Conservation (phyloP, 2,329 filamentous ascomycete species). For the Venturia asperata region DNA sequence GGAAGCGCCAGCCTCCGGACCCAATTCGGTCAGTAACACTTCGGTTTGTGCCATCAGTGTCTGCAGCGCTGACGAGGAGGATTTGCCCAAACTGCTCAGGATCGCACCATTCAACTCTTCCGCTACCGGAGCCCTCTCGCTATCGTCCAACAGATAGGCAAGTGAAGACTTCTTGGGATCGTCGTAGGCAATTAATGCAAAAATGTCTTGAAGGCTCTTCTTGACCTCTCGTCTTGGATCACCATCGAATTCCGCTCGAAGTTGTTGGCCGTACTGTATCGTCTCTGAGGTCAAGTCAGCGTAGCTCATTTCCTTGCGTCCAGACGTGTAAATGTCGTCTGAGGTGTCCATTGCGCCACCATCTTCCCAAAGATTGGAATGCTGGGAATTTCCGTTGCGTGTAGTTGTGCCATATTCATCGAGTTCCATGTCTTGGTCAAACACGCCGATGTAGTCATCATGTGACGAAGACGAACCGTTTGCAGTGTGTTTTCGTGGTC, state of each 20-base stretch:
- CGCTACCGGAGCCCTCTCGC: constrained; percentile 69
- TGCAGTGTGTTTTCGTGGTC: constrained; percentile 28
- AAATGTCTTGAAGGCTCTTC: constrained; percentile 73
- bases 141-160: constrained; percentile 68
- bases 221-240: constrained; percentile 64
- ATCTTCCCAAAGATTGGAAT: constrained; percentile 27
- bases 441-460: constrained; percentile 30
- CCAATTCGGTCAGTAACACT: constrained; percentile 74
- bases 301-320: constrained; percentile 24
- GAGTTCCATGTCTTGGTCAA: constrained; percentile 52
- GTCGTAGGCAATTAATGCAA: constrained; percentile 77
- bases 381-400: constrained; percentile 24
- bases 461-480: background rate
- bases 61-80: constrained; percentile 77
- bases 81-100: constrained; percentile 82
- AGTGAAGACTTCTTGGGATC: constrained; percentile 73
- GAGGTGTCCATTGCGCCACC: constrained; percentile 33
- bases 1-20: constrained; percentile 62
- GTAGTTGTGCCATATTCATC: constrained; percentile 34
- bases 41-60: constrained; percentile 79
- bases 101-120: constrained; percentile 95
- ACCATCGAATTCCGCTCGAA: constrained; percentile 68
- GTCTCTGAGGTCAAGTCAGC: constrained; percentile 59
- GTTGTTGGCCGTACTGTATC: constrained; percentile 69
- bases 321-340: constrained; percentile 26